Percentiles rank a stretch among this genome's conserved stretches.
These are phyloP conservation scores for Magnolia sinica DNA, from an alignment of 164 flowering plant species.

Conservation along the genomic window DNA sequence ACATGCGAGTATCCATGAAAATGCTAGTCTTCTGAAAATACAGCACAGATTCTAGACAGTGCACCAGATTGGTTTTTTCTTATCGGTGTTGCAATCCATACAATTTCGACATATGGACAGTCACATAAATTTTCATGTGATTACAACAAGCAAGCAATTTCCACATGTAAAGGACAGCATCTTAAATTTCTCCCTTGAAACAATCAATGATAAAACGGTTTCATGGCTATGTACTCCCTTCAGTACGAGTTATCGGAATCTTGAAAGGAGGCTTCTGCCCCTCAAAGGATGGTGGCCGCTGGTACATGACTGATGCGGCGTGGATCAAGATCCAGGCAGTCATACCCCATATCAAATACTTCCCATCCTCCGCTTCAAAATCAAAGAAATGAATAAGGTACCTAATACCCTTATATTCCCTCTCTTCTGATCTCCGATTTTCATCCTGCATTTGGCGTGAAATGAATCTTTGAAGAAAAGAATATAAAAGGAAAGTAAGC, in stretches of 20 bases:
- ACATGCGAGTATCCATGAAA: too few relatives aligned
- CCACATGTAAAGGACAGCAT: not conserved
- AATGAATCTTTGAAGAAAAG: not conserved
- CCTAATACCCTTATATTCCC: conserved; percentile 72
- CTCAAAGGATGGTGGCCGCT: conserved; percentile 62
- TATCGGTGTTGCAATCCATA: not conserved
- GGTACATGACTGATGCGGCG: conserved; percentile 80
- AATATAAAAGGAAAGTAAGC: not conserved
- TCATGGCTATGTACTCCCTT: conserved; percentile 1
- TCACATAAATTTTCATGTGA: too few relatives aligned
- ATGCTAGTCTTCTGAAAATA: not conserved
- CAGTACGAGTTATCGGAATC: not conserved
- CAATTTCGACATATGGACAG: not conserved
- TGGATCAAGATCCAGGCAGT: conserved; percentile 82
- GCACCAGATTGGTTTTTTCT: not conserved
- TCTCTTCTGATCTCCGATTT: conserved; percentile 57
- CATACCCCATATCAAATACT: conserved; percentile 78
- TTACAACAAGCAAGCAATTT: not conserved
- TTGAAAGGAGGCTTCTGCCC: conserved; percentile 61
- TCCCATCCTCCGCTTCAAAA: conserved; percentile 43
- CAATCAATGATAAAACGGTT: not conserved
- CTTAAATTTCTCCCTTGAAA: not conserved
- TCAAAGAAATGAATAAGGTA: conserved; percentile 72
- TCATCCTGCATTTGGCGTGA: conserved; percentile 51
- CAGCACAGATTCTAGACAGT: not conserved